These are phyloP conservation scores for Dendrocalamus latiflorus DNA, from an alignment of 202 grass and related monocot species.

Conservation along the genomic window DNA sequence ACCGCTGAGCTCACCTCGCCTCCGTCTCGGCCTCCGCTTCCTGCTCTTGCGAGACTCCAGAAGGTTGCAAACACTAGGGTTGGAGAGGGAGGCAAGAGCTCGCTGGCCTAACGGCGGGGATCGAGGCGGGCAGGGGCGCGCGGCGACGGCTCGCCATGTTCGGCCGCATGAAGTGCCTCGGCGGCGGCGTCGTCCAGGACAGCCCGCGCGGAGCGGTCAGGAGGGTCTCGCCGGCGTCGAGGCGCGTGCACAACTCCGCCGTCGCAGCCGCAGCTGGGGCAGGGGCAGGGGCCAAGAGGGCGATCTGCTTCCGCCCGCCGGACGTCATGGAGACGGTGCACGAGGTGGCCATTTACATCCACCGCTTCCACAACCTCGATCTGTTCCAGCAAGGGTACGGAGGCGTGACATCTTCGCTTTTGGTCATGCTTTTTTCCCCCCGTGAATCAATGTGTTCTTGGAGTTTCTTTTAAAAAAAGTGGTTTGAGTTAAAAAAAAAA, in stretches of 20 bases:
- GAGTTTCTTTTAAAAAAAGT: conserved; percentile 39
- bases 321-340: conserved; percentile 83
- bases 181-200: conserved; percentile 57
- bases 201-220: conserved; percentile 39
- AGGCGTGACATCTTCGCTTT: neutral
- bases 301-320: conserved; percentile 38
- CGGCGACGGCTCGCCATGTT: conserved; percentile 36
- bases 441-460: conserved; percentile 8
- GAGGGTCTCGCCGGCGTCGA: conserved; percentile 54
- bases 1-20: neutral
- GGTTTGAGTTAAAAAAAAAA: conserved; percentile 18
- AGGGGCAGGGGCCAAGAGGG: conserved; percentile 23
- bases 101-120: conserved; percentile 9
- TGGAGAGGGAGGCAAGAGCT: neutral
- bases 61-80: neutral
- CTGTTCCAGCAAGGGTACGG: conserved; percentile 97
- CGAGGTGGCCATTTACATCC: conserved; percentile 94
- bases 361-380: conserved; percentile 99
- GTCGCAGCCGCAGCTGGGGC: neutral
- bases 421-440: neutral
- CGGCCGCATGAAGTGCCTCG: conserved; percentile 62
- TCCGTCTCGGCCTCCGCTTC: neutral
- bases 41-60: neutral
- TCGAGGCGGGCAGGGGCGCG: conserved; percentile 19
- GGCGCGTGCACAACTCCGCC: conserved; percentile 41